phyloP scores from a whole-genome alignment of 2,329 filamentous ascomycete species.

The Aspergillus flavus region DNA sequence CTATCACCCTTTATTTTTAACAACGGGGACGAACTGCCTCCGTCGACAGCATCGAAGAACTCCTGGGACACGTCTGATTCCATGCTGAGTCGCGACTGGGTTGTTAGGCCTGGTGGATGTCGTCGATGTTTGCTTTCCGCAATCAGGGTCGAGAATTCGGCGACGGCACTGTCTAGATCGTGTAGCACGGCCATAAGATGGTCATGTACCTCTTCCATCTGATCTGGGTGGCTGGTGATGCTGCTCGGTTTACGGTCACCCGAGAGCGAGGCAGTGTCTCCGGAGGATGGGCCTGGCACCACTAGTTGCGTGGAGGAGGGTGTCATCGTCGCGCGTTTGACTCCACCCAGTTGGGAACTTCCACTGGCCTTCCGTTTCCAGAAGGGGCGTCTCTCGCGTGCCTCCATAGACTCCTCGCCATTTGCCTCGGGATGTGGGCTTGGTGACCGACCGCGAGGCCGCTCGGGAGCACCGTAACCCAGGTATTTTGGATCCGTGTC shows the following conservation, averaged over 20 bases:
- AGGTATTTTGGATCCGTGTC: conserved; percentile 72
- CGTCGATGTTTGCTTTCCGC: conserved; percentile 78
- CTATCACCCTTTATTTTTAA: conserved; percentile 74
- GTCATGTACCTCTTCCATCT: conserved; percentile 72
- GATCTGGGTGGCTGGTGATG: conserved; percentile 42
- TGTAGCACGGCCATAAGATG: conserved; percentile 80
- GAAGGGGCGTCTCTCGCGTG: conserved; percentile 70
- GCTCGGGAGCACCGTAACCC: conserved; percentile 24
- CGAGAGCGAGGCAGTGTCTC: conserved; percentile 29
- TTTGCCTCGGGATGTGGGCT: conserved; percentile 40
- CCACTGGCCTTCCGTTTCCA: conserved; percentile 86
- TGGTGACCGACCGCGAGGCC: conserved; percentile 35
- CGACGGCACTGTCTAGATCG: conserved; percentile 81
- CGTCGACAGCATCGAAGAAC: conserved; percentile 89
- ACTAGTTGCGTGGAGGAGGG: conserved; percentile 55
- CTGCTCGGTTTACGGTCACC: conserved; percentile 38
- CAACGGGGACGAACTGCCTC: conserved; percentile 64
- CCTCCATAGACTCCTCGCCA: conserved; percentile 38
- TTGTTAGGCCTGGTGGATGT: conserved; percentile 56
- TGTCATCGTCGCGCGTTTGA: conserved; percentile 48
- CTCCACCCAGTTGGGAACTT: conserved; percentile 37
- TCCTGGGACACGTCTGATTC: conserved; percentile 83
- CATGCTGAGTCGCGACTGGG: conserved; percentile 66
- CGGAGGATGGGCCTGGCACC: conserved; percentile 45
- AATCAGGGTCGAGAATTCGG: conserved; percentile 78